phyloP scores from a whole-genome alignment of 371 early-diverging fungal genomes.

The Rhizopus microsporus region DNA sequence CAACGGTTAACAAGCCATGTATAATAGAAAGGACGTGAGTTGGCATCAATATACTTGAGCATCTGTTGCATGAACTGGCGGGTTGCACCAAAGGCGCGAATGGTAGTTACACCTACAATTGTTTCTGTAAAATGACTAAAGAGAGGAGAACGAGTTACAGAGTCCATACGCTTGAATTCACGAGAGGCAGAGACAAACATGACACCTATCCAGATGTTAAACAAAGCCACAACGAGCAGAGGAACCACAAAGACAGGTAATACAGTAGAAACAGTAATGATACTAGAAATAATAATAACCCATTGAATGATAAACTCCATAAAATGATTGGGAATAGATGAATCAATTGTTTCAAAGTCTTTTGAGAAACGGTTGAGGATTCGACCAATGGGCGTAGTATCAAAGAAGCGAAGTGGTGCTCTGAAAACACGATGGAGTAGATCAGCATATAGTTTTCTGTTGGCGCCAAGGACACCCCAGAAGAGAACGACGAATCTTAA shows the following conservation, averaged over 20 bases:
- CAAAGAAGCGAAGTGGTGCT: slow-evolving; percentile 44
- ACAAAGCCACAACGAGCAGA: slow-evolving; percentile 39
- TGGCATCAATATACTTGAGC: slow-evolving; percentile 51
- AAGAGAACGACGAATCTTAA: slow-evolving; percentile 43
- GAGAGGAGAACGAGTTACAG: slow-evolving; percentile 74
- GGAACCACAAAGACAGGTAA: slow-evolving; percentile 61
- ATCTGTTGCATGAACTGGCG: slow-evolving; percentile 57
- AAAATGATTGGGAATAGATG: slow-evolving; percentile 43
- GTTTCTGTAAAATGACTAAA: slow-evolving; percentile 79
- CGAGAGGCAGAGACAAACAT: slow-evolving; percentile 73
- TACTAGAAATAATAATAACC: slow-evolving; percentile 57
- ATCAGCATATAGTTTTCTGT: slow-evolving; percentile 16
- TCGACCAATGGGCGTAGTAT: slow-evolving; percentile 61
- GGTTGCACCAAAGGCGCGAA: slow-evolving; percentile 75
- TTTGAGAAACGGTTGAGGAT: slow-evolving; percentile 74
- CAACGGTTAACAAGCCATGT: slow-evolving; percentile 81
- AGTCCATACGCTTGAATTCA: slow-evolving; percentile 81
- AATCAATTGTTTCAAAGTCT: slow-evolving; percentile 53
- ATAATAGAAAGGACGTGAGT: slow-evolving; percentile 73
- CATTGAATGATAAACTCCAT: slow-evolving; percentile 60
- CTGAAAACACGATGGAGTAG: slow-evolving; percentile 31
- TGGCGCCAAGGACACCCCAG: slow-evolving; percentile 43
- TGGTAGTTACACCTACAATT: slow-evolving; percentile 67
- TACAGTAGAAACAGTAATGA: slow-evolving; percentile 60
- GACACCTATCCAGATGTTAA: slow-evolving; percentile 54